Conservation (phyloP, 73 alveolate genomes). For the Durusdinium trenchii region DNA sequence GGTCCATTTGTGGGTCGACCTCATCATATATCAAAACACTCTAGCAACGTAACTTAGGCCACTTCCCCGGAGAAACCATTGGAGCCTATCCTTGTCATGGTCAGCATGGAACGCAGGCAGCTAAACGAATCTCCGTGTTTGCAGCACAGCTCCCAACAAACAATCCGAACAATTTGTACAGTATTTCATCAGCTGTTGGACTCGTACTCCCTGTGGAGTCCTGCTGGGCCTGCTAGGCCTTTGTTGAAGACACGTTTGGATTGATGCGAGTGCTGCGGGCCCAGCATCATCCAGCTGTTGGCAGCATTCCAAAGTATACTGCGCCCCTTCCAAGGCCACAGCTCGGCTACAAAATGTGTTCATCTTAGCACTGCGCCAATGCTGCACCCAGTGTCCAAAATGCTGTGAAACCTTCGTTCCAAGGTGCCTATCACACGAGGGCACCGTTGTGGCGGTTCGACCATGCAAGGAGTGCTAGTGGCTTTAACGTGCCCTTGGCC, state of each 20-base stretch:
- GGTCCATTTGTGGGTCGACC: not conserved
- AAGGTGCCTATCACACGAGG: conserved; percentile 70
- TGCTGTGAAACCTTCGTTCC: no score
- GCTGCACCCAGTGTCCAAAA: not conserved
- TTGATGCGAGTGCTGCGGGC: conserved; percentile 22
- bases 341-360: conserved; percentile 67
- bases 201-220: not conserved
- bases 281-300: not conserved
- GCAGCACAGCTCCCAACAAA: not conserved
- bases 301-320: not conserved
- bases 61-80: conserved; percentile 58
- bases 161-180: not conserved
- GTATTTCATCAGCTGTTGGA: not conserved
- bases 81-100: conserved; percentile 92
- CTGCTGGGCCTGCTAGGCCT: not conserved
- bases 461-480: conserved; percentile 41
- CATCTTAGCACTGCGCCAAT: not conserved
- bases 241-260: conserved; percentile 72
- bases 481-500: no score
- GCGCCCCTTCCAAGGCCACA: conserved; percentile 28
- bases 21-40: not conserved
- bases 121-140: not conserved
- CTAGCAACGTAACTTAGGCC: not conserved
- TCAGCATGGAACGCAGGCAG: conserved; percentile 91
- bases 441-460: conserved; percentile 17